Evolutionary conservation across 2,329 filamentous ascomycete genomes (phyloP).

Genomic region (Apiospora rasikravindrae): DNA sequence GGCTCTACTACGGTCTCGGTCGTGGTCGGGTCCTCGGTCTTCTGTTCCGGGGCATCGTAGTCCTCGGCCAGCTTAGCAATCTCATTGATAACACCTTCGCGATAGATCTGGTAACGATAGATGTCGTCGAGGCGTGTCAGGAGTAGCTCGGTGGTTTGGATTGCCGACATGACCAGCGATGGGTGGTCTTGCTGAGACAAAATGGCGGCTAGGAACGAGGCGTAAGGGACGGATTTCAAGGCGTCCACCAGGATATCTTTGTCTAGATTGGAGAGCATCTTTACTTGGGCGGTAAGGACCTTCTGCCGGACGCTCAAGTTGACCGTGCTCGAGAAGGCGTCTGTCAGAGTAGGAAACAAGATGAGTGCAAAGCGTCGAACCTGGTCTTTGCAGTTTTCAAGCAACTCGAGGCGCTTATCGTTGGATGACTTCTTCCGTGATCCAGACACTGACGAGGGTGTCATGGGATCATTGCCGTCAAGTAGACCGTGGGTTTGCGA

Average conservation of each 20-base stretch:
- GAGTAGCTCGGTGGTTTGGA: constrained; percentile 89
- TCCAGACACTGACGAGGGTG: constrained; percentile 44
- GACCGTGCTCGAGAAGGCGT: constrained; percentile 97
- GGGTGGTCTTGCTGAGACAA: constrained; percentile 94
- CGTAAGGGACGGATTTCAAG: constrained; percentile 86
- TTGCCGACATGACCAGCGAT: constrained; percentile 80
- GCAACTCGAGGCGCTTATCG: constrained; percentile 80
- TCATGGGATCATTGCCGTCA: constrained; percentile 46
- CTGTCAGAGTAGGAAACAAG: constrained; percentile 90
- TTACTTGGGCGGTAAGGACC: constrained; percentile 92
- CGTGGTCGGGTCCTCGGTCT: constrained; percentile 37
- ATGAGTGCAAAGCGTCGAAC: constrained; percentile 93
- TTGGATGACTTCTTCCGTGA: constrained; percentile 64
- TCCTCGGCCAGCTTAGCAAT: constrained; percentile 75
- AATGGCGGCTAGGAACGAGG: constrained; percentile 93
- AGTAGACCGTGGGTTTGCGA: constrained; percentile 34
- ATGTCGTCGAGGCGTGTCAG: constrained; percentile 83
- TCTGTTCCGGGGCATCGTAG: constrained; percentile 42
- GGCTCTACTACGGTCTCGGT: constrained; percentile 35
- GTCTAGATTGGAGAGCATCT: constrained; percentile 97
- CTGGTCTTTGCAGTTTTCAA: constrained; percentile 83
- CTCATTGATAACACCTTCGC: constrained; percentile 92
- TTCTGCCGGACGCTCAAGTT: constrained; percentile 94
- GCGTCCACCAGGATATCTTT: constrained; percentile 83
- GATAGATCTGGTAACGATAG: constrained; percentile 95